Evolutionary conservation across 2,329 filamentous ascomycete species (phyloP).

Genomic region (Xylariales sp.): DNA sequence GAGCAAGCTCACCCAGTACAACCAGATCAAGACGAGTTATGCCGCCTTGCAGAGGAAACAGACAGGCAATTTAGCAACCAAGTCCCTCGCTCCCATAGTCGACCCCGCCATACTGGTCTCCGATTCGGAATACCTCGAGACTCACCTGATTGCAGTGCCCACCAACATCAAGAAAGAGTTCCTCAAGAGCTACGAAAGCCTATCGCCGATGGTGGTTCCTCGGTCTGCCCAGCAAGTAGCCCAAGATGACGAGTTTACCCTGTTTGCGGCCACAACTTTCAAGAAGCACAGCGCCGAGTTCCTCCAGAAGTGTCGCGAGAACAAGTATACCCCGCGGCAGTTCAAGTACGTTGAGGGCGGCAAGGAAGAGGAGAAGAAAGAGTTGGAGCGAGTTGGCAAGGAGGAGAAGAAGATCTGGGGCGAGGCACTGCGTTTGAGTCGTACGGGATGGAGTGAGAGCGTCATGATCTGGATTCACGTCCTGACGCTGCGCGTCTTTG

Average conservation of each 20-base stretch:
- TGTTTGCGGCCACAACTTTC: constrained; percentile 88
- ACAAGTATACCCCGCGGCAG: constrained; percentile 91
- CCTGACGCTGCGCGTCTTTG: constrained; percentile 85
- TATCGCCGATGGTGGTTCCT: constrained; percentile 89
- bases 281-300: constrained; percentile 89
- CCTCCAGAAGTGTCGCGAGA: constrained; percentile 84
- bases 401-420: constrained; percentile 88
- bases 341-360: constrained; percentile 91
- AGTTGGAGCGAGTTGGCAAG: constrained; percentile 74
- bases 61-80: constrained; percentile 90
- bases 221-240: constrained; percentile 77
- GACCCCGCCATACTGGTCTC: constrained; percentile 75
- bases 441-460: constrained; percentile 92
- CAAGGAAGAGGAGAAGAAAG: constrained; percentile 81
- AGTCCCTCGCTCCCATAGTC: constrained; percentile 86
- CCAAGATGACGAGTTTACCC: constrained; percentile 81
- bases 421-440: constrained; percentile 78
- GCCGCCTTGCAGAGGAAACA: constrained; percentile 80
- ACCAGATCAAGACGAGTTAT: constrained; percentile 80
- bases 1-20: constrained; percentile 91
- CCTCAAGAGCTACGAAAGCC: constrained; percentile 79
- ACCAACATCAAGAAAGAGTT: constrained; percentile 80
- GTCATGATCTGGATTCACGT: constrained; percentile 97
- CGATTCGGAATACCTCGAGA: constrained; percentile 95
- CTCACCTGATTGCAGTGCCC: constrained; percentile 88